A percentile compares a stretch with the other conserved stretches of the same genome.
These are phyloP conservation scores for Benincasa hispida DNA, from an alignment of 306 rosid genomes.

Conservation along the genomic window DNA sequence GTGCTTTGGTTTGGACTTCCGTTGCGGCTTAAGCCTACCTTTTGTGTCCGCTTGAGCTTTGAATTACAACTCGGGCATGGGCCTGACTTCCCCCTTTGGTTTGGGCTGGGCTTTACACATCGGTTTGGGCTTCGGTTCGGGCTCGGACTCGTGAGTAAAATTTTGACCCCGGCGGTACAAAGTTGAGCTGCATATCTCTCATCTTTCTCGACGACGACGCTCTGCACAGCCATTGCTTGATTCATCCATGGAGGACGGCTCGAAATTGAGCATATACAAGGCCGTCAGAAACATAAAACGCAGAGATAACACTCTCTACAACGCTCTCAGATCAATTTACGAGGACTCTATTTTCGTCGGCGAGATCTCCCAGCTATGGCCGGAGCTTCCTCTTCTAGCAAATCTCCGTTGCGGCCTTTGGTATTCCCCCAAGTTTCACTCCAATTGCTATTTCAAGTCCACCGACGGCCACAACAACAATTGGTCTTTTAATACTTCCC, in stretches of 20 bases:
- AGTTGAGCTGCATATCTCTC: not conserved
- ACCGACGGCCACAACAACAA: constrained; percentile 93
- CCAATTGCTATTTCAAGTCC: constrained; percentile 88
- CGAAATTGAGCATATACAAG: constrained; percentile 49
- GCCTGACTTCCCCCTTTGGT: not conserved
- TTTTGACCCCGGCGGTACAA: not conserved
- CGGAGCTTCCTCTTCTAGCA: constrained; percentile 80
- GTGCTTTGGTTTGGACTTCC: no score
- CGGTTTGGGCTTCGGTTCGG: not conserved
- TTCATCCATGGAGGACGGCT: constrained; percentile 26
- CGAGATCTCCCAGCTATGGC: constrained; percentile 70
- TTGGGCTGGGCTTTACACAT: not conserved
- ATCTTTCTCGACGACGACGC: not conserved
- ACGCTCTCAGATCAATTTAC: constrained; percentile 72
- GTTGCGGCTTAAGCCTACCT: no score
- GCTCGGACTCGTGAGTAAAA: not conserved
- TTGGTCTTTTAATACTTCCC: constrained; percentile 70
- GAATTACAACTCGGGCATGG: not conserved
- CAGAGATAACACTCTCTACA: constrained; percentile 60
- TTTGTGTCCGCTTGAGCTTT: no score
- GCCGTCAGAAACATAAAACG: constrained; percentile 64
- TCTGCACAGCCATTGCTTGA: not conserved
- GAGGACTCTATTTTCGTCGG: constrained; percentile 73
- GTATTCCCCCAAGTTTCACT: constrained; percentile 56
- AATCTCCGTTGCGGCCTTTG: constrained; percentile 90